phyloP scores from a whole-genome alignment of 225 moss, liverwort and hornwort genomes.

The Lunularia cruciata region DNA sequence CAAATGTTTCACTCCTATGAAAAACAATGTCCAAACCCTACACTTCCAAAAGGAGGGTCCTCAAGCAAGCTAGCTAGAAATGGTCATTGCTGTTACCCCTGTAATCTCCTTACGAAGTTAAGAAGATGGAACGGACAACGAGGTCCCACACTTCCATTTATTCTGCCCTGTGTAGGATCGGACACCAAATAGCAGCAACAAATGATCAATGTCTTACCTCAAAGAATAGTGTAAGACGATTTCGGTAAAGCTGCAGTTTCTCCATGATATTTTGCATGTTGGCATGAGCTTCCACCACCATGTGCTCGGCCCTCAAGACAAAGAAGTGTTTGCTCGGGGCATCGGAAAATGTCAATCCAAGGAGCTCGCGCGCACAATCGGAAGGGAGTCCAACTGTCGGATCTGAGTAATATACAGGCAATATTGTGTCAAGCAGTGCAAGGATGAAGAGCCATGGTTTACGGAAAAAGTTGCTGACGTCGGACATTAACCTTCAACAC shows the following conservation, averaged over 20 bases:
- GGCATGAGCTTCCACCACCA: conserved; percentile 94
- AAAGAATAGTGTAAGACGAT: conserved; percentile 80
- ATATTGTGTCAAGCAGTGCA: no score
- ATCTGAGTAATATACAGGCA: conserved; percentile 41
- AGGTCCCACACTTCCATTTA: no score
- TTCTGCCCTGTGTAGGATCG: no score
- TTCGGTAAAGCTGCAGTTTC: conserved; percentile 82
- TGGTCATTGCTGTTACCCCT: no score
- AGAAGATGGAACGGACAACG: no score
- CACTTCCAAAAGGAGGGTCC: no score
- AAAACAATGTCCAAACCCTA: no score
- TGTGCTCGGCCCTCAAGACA: conserved; percentile 71
- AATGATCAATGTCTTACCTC: conserved; percentile 63
- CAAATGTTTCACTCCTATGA: no score
- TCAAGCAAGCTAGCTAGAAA: no score
- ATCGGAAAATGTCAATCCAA: conserved; percentile 79
- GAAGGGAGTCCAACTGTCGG: conserved; percentile 34
- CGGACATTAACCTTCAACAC: background rate
- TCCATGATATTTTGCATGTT: conserved; percentile 93
- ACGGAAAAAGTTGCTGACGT: background rate
- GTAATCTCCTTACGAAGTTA: no score
- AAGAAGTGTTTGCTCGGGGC: conserved; percentile 73
- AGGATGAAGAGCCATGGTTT: conserved; percentile 1
- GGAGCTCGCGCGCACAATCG: conserved; percentile 80
- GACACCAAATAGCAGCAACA: no score